Conservation (phyloP, 2,329 filamentous ascomycete species). For the Talaromyces islandicus region DNA sequence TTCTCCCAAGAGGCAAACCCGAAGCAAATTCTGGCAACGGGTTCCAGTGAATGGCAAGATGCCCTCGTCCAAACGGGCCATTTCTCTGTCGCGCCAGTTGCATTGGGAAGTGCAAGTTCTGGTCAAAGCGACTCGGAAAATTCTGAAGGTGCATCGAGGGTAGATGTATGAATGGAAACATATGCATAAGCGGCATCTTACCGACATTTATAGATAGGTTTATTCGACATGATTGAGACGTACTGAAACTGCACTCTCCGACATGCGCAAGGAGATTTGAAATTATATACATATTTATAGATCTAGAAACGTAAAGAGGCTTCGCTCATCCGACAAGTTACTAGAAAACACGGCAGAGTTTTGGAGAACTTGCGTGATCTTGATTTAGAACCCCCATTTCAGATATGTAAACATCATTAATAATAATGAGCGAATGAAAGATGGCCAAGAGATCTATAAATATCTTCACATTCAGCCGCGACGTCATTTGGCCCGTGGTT, state of each 20-base stretch:
- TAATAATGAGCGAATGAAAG: no score
- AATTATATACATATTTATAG: background rate
- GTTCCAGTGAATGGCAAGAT: constrained; percentile 38
- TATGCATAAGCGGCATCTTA: background rate
- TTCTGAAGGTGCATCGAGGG: background rate
- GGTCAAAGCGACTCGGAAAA: constrained; percentile 14
- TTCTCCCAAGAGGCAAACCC: constrained; percentile 60
- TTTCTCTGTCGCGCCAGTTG: constrained; percentile 20
- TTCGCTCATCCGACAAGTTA: no score
- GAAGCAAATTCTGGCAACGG: constrained; percentile 60
- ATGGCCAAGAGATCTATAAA: background rate
- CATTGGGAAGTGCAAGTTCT: constrained; percentile 13
- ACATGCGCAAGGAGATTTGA: background rate
- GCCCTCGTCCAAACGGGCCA: constrained; percentile 26
- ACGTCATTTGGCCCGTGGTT: background rate
- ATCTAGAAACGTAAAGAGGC: no score
- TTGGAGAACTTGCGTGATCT: no score
- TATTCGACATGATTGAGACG: background rate
- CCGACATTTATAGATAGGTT: background rate
- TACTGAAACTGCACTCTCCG: background rate
- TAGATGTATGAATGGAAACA: background rate
- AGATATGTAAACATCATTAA: no score
- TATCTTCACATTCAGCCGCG: background rate
- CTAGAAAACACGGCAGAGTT: no score
- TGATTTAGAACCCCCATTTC: no score